These are phyloP conservation scores for Papiliotrema fonsecae DNA, from an alignment of 1,284 basidiomycete genomes.

Conservation along the genomic window DNA sequence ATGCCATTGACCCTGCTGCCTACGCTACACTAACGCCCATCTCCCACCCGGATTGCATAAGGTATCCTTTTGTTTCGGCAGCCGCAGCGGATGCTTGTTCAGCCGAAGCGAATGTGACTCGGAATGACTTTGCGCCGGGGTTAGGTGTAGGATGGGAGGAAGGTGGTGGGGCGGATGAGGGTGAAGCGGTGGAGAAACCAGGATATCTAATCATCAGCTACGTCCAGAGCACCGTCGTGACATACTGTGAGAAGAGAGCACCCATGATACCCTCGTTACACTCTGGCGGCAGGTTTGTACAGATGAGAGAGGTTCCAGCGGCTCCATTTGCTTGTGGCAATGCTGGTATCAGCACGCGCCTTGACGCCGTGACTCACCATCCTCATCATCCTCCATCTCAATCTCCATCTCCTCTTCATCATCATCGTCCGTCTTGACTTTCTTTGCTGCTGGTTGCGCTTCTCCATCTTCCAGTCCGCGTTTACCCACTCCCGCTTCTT, in stretches of 20 bases:
- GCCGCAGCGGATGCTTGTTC: slow-evolving; percentile 26
- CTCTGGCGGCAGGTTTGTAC: slow-evolving; percentile 41
- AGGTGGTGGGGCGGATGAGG: slow-evolving; percentile 22
- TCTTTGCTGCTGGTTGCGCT: slow-evolving; percentile 30
- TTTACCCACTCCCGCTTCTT: slow-evolving; percentile 55
- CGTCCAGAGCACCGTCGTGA: slow-evolving; percentile 3
- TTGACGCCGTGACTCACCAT: slow-evolving; percentile 21
- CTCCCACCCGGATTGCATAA: slow-evolving; percentile 44
- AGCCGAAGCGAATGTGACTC: slow-evolving; percentile 22
- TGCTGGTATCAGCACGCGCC: neutral
- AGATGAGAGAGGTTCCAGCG: slow-evolving; percentile 19
- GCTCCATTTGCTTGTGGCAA: neutral
- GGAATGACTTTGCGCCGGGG: slow-evolving; percentile 31
- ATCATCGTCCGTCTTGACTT: slow-evolving; percentile 26
- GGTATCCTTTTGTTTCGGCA: slow-evolving; percentile 27
- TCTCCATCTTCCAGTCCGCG: slow-evolving; percentile 59
- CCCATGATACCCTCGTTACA: slow-evolving; percentile 33
- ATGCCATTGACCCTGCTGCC: no score
- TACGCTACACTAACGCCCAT: slow-evolving; percentile 35
- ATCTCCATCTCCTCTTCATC: slow-evolving; percentile 46
- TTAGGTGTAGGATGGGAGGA: slow-evolving; percentile 32
- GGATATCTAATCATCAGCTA: slow-evolving; percentile 23
- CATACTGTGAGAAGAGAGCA: slow-evolving; percentile 33
- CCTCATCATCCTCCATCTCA: slow-evolving; percentile 46
- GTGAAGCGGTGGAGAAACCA: slow-evolving; percentile 26